Percentiles rank a stretch among this genome's conserved stretches.
phyloP scores from a whole-genome alignment of 1,284 basidiomycete genomes.

The Exsudoporus floridanus region DNA sequence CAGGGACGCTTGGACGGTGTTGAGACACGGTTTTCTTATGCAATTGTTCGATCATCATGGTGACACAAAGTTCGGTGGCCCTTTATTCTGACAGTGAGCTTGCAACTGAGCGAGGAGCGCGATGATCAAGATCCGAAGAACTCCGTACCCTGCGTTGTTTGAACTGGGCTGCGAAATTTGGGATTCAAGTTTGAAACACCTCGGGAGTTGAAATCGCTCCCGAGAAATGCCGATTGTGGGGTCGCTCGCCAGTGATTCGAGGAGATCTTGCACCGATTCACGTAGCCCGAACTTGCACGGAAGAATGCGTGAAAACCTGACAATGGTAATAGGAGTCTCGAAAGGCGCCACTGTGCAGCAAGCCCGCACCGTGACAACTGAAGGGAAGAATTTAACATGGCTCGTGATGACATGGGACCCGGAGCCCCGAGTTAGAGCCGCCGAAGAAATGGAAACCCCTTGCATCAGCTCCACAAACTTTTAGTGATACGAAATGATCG shows the following conservation, averaged over 20 bases:
- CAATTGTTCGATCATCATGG: not conserved
- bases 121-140: not conserved
- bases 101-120: not conserved
- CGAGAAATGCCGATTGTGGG: conserved; percentile 2
- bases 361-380: not conserved
- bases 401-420: no score
- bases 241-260: not conserved
- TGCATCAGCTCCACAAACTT: no score
- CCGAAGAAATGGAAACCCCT: conserved; percentile 6
- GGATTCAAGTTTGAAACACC: no score
- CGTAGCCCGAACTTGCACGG: not conserved
- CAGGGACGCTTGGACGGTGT: not conserved
- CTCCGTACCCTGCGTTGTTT: no score
- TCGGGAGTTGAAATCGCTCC: not conserved
- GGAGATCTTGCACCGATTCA: no score
- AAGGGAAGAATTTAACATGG: not conserved
- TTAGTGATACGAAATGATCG: no score
- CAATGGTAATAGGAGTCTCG: no score
- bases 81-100: not conserved
- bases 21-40: not conserved
- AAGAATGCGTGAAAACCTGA: not conserved
- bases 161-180: no score
- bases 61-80: not conserved
- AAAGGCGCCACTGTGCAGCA: not conserved
- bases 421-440: not conserved